These are phyloP conservation scores for Fusarium floridanum DNA, from an alignment of 2,329 filamentous ascomycete genomes.

Conservation along the genomic window DNA sequence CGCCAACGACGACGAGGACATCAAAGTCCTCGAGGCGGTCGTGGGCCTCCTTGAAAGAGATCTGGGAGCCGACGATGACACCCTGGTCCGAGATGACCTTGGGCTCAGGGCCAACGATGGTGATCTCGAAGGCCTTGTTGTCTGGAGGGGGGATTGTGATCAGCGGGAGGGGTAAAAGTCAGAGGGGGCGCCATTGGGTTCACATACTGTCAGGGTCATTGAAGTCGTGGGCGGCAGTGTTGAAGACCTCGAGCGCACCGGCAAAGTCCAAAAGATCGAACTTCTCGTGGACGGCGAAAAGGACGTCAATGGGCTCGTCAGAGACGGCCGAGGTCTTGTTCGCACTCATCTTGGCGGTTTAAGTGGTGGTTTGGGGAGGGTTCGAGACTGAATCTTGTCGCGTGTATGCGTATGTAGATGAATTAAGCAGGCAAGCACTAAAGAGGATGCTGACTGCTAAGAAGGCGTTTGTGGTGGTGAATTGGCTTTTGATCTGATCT, in stretches of 20 bases:
- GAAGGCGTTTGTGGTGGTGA: slow-evolving; percentile 28
- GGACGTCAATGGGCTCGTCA: slow-evolving; percentile 71
- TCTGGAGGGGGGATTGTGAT: slow-evolving; percentile 51
- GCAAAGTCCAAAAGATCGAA: slow-evolving; percentile 72
- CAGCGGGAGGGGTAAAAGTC: slow-evolving; percentile 42
- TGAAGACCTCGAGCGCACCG: slow-evolving; percentile 66
- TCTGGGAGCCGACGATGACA: slow-evolving; percentile 78
- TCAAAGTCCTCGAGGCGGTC: slow-evolving; percentile 82
- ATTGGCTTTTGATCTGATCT: slow-evolving; percentile 40
- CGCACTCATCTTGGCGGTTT: slow-evolving; percentile 66
- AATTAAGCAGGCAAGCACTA: slow-evolving; percentile 32
- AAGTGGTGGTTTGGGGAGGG: slow-evolving; percentile 41
- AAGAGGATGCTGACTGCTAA: slow-evolving; percentile 29
- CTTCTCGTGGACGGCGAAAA: slow-evolving; percentile 71
- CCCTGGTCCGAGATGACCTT: slow-evolving; percentile 72
- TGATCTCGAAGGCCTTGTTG: slow-evolving; percentile 70
- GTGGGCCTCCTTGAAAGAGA: slow-evolving; percentile 83
- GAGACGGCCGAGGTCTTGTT: slow-evolving; percentile 69
- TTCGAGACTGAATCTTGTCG: slow-evolving; percentile 35
- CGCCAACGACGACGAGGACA: slow-evolving; percentile 82
- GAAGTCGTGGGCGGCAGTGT: slow-evolving; percentile 64
- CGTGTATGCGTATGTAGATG: slow-evolving; percentile 24
- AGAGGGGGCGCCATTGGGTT: slow-evolving; percentile 15
- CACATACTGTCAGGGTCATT: slow-evolving; percentile 64
- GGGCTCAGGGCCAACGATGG: slow-evolving; percentile 65